Base-by-base conservation (phyloP, 2,329 filamentous ascomycete species). In the Ilyonectria mors-panacis region DNA sequence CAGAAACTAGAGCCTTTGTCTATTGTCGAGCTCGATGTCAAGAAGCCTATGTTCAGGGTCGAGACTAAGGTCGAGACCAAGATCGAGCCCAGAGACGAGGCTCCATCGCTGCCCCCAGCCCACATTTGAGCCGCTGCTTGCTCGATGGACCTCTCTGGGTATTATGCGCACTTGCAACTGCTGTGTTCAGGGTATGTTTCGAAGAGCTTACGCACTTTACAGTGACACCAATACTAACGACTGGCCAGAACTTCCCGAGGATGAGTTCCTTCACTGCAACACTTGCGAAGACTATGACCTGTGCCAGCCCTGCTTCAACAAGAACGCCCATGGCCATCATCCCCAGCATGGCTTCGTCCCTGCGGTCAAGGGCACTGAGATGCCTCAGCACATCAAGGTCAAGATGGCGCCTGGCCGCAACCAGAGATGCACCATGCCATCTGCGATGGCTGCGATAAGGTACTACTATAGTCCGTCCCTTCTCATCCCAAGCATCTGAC, bases 241-340 rank as follows among this genome's bases (percentile, higher is more conserved):
- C 54, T 6, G 19, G 30, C 1, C 48, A 88, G 92, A 94, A 78
- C 86, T 94, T 61, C 87, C 90, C 8, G 94, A 97, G 78, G 83
- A 87, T 28, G 88, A 94, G 70, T 97, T 98, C 76, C 89, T 98
- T 59, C 94, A 95, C 76, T 99, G 96, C 86, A 87, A 85, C 8
- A 83, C 87, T 21, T 99, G 96, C 80, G 92, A 93, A 17, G 96
- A 99, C 82, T 98, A 92, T 79, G 96, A 99, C 77, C 88, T 99
- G 42, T 99, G 96, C 87, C 88, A 95, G 75, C 79, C 84, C 45
- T 99, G 96, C 85, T 94, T 97, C 74, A 81, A 88, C 58, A 87
- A 85, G 70, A 89, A 93, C 78, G 88, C 89, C 73, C 95, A 98
- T 78, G 95, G 96, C 39, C 96, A 99, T 77, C 93, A 98, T 78